A percentile compares a stretch with the other conserved stretches of the same genome.
phyloP scores from a whole-genome alignment of 2,329 filamentous ascomycete genomes.

The Aspergillus udagawae region DNA sequence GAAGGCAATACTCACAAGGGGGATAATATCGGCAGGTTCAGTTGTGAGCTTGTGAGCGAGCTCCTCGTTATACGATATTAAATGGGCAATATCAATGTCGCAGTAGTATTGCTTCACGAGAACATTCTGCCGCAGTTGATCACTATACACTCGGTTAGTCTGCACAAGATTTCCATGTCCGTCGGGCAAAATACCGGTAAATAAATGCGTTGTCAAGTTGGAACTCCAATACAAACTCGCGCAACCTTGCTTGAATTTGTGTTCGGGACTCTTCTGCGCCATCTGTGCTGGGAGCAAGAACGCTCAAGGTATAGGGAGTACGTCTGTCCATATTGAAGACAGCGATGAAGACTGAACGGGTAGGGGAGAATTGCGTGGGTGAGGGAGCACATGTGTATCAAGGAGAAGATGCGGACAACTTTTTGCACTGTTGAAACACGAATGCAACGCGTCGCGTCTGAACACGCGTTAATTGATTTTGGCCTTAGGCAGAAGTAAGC shows the following conservation, averaged over 20 bases:
- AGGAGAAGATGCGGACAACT: constrained; percentile 21
- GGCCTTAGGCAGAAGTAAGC: constrained; percentile 6
- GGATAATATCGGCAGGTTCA: constrained; percentile 88
- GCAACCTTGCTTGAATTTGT: constrained; percentile 72
- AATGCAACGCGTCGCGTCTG: constrained; percentile 33
- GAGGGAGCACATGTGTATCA: constrained; percentile 6
- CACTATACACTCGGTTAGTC: constrained; percentile 51
- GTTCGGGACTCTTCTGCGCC: constrained; percentile 65
- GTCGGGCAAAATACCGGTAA: constrained; percentile 62
- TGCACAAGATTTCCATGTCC: constrained; percentile 19
- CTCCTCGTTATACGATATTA: constrained; percentile 95
- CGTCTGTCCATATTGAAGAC: constrained; percentile 70
- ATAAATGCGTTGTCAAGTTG: constrained; percentile 91
- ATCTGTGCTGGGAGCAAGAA: constrained; percentile 66
- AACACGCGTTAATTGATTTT: constrained; percentile 40
- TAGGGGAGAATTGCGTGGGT: constrained; percentile 12
- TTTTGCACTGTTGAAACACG: constrained; percentile 24
- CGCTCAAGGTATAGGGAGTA: constrained; percentile 79
- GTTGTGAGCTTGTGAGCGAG: constrained; percentile 84
- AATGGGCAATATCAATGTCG: constrained; percentile 90
- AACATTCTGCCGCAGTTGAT: constrained; percentile 92
- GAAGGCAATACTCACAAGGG: constrained; percentile 60
- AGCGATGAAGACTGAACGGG: constrained; percentile 13
- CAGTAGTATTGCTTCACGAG: constrained; percentile 92
- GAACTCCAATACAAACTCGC: constrained; percentile 90